Percentiles rank a stretch among this genome's conserved stretches.
Evolutionary conservation across 176 grass and related monocot species (phyloP).

Genomic region (Sorghum bicolor): Sorghum_bicolor_NCBIv3 NC_012873.2:53330501-53331000

Average conservation of each 20-base stretch:
- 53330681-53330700: not conserved
- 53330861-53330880: not conserved
- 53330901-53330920: not conserved
- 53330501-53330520: not conserved
- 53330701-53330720: not conserved
- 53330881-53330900: not conserved
- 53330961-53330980: not conserved
- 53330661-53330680: not conserved
- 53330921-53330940: not conserved
- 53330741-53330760: not conserved
- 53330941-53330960: not conserved
- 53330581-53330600: not conserved
- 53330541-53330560: not conserved
- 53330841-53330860: not conserved
- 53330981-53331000: not conserved
- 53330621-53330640: not conserved
- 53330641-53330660: not conserved
- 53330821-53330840: not conserved
- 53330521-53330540: not conserved
- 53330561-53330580: not conserved
- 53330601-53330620: not conserved
- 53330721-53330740: not conserved
- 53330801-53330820: not conserved
- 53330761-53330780: not conserved
- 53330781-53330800: not conserved